phyloP scores from a whole-genome alignment of 176 grass and related monocot genomes.

The Aegilops tauschii region DNA sequence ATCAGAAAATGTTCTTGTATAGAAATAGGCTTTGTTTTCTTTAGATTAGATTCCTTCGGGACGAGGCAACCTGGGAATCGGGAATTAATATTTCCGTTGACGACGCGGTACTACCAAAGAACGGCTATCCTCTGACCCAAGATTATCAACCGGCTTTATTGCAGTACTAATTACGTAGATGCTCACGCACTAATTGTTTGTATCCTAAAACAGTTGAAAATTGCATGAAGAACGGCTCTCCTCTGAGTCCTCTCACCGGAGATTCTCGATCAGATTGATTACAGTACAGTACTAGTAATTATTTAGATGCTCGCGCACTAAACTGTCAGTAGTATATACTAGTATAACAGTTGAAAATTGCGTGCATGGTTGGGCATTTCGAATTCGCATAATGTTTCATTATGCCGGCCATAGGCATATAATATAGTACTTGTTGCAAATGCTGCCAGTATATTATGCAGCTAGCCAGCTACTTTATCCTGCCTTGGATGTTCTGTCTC shows the following conservation, averaged over 20 bases:
- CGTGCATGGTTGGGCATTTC: not conserved
- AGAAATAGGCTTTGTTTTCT: not conserved
- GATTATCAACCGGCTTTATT: not conserved
- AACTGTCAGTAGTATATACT: too few species aligned
- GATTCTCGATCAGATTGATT: too few species aligned
- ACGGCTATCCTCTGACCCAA: not conserved
- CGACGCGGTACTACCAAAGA: not conserved
- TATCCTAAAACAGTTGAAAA: not conserved
- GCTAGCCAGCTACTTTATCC: not conserved
- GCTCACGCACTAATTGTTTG: not conserved
- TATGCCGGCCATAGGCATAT: not conserved
- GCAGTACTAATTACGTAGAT: too few species aligned
- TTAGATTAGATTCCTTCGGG: not conserved
- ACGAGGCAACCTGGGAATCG: not conserved
- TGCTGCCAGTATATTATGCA: not conserved
- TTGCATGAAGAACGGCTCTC: not conserved
- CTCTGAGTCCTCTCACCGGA: too few species aligned
- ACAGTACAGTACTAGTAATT: too few species aligned
- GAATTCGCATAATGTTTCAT: not conserved
- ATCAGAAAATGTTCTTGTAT: not conserved
- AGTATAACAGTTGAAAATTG: not conserved
- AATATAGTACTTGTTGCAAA: not conserved
- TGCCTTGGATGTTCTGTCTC: not conserved
- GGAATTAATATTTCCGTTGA: slow-evolving; percentile 5
- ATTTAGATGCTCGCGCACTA: too few species aligned